These are phyloP conservation scores for Phlebiopsis gigantea DNA, from an alignment of 768 basidiomycete species.

Conservation along the genomic window DNA sequence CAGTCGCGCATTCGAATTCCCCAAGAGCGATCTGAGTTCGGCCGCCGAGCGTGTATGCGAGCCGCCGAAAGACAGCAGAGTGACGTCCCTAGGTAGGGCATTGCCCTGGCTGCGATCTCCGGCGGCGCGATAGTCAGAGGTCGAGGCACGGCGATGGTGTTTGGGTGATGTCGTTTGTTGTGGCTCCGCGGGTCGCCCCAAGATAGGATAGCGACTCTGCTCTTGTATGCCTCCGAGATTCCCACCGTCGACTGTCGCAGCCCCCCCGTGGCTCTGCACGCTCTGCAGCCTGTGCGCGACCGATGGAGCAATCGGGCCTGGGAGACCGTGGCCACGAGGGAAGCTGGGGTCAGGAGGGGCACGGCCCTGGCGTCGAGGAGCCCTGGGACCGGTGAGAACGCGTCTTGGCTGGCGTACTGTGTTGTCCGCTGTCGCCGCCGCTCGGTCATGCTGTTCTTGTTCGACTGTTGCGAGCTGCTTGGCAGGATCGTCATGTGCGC, in stretches of 20 bases:
- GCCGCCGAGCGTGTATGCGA: conserved; percentile 44
- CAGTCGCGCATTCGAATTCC: conserved; percentile 52
- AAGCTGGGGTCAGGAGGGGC: background rate
- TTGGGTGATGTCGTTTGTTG: background rate
- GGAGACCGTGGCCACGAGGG: background rate
- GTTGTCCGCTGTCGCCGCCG: background rate
- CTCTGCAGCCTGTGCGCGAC: background rate
- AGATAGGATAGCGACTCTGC: background rate
- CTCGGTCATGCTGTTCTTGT: background rate
- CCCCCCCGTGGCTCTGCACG: background rate
- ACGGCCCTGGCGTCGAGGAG: background rate
- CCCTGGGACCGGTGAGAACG: conserved; percentile 4
- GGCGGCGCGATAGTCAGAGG: background rate
- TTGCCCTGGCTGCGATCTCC: background rate
- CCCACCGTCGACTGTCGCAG: too few relatives aligned
- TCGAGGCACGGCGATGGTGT: background rate
- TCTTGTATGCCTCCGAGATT: too few relatives aligned
- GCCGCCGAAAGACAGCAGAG: conserved; percentile 47
- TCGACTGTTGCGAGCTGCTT: background rate
- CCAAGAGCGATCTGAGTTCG: conserved; percentile 59
- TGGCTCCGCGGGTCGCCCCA: background rate
- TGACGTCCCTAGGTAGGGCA: conserved; percentile 42
- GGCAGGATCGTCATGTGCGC: background rate
- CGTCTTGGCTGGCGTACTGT: background rate
- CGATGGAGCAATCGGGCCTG: background rate